Evolutionary conservation across 805 yeast genomes (phyloP).

Genomic region (Candida taoyuanica): DNA sequence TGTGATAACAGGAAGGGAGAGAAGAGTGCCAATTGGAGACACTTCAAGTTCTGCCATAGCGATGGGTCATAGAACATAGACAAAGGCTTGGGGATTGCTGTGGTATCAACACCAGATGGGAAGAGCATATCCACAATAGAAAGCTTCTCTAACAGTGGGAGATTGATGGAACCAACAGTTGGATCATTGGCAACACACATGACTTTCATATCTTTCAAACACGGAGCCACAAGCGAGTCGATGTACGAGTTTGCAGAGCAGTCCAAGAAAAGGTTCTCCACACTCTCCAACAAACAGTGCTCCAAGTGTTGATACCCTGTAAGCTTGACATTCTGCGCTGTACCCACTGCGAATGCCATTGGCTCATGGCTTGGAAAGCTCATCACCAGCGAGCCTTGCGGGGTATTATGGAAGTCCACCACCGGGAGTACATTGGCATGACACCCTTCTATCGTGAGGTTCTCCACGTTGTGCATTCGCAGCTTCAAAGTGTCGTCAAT

Average conservation of each 20-base stretch:
- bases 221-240: conserved; percentile 4
- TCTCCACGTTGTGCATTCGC: neutral
- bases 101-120: neutral
- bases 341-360: conserved; percentile 5
- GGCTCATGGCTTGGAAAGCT: conserved; percentile 5
- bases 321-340: conserved; percentile 3
- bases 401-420: conserved; percentile 5
- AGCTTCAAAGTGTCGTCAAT: conserved; percentile 4
- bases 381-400: conserved; percentile 2
- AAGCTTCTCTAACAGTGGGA: conserved; percentile 2
- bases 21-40: neutral
- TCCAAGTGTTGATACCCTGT: conserved; percentile 1
- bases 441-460: conserved; percentile 2
- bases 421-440: conserved; percentile 4
- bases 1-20: conserved; percentile 2
- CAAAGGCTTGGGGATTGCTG: neutral
- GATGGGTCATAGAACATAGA: conserved; percentile 1
- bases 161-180: conserved; percentile 1
- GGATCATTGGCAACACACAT: conserved; percentile 5
- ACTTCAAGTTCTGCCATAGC: conserved; percentile 4
- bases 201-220: conserved; percentile 1
- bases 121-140: neutral
- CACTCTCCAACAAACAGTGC: neutral
- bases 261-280: conserved; percentile 1
- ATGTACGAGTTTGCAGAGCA: conserved; percentile 1